Percentiles rank a stretch among this genome's conserved stretches.
phyloP scores from a whole-genome alignment of 306 rosid species.

The Pyrus bretschneideri region DNA sequence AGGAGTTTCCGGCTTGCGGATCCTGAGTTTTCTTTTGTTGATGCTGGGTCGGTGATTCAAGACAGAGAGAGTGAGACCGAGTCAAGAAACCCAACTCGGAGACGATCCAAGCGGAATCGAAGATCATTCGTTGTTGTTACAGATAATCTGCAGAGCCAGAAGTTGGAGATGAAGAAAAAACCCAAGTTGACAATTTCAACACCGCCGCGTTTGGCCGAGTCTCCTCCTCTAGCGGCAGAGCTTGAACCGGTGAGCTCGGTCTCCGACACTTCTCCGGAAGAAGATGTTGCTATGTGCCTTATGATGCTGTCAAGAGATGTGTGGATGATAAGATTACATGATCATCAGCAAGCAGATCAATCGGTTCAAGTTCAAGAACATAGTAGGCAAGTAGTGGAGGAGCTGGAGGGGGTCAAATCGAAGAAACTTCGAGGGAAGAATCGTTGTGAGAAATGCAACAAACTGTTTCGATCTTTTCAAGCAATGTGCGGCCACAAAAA shows the following conservation, averaged over 20 bases:
- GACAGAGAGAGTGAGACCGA: conserved; percentile 89
- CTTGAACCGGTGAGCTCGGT: conserved; percentile 56
- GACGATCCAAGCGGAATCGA: conserved; percentile 69
- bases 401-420: conserved; percentile 25
- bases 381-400: conserved; percentile 1
- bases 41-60: conserved; percentile 43
- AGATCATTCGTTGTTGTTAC: background rate
- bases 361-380: conserved; percentile 4
- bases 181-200: conserved; percentile 17
- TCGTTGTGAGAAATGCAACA: conserved; percentile 46
- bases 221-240: conserved; percentile 16
- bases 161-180: conserved; percentile 8
- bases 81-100: conserved; percentile 65
- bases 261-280: conserved; percentile 59
- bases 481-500: conserved; percentile 60
- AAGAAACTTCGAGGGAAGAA: conserved; percentile 35
- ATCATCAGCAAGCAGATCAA: conserved; percentile 4
- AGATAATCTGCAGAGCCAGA: conserved; percentile 8
- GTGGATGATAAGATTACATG: conserved; percentile 30
- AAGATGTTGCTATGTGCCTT: conserved; percentile 70
- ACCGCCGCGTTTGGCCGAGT: conserved; percentile 22
- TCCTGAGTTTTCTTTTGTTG: conserved; percentile 50
- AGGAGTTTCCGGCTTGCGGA: conserved; percentile 46
- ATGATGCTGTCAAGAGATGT: conserved; percentile 74
- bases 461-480: conserved; percentile 53